Evolutionary conservation across 805 yeast genomes (phyloP).

Genomic region (Millerozyma miso): DNA sequence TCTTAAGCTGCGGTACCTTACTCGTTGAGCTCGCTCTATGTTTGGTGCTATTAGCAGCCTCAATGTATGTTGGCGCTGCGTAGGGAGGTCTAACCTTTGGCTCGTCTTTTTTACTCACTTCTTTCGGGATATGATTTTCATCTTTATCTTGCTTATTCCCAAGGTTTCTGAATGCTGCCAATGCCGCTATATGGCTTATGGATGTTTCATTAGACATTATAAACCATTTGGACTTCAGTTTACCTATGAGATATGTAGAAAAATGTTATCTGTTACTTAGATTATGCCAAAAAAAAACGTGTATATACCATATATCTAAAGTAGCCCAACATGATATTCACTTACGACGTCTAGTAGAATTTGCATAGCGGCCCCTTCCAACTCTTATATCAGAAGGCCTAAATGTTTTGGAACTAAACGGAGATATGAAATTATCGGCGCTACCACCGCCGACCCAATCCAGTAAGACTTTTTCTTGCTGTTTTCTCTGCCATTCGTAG

Average conservation of each 20-base stretch:
- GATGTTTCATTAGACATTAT: constrained; percentile 11
- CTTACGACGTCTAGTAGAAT: constrained; percentile 46
- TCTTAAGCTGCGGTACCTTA: not conserved
- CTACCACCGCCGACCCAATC: constrained; percentile 96
- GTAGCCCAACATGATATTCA: constrained; percentile 5
- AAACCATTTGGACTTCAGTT: not conserved
- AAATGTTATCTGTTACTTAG: not conserved
- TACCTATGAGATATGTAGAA: not conserved
- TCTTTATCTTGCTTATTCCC: not conserved
- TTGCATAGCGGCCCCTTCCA: constrained; percentile 82
- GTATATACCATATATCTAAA: not conserved
- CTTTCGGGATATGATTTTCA: not conserved
- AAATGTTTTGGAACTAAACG: constrained; percentile 53
- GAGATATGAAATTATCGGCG: constrained; percentile 81
- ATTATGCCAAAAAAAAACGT: not conserved
- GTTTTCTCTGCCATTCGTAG: constrained; percentile 81
- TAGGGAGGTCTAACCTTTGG: not conserved
- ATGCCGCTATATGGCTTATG: constrained; percentile 41
- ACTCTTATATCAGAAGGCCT: constrained; percentile 65
- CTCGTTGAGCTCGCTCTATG: not conserved
- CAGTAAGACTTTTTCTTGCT: constrained; percentile 78
- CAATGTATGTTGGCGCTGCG: not conserved
- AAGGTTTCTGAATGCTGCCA: constrained; percentile 37
- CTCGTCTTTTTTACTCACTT: not conserved
- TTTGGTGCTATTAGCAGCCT: too few relatives aligned